Base-by-base conservation (phyloP, 2,329 filamentous ascomycete species). In the Fusarium buharicum region DNA sequence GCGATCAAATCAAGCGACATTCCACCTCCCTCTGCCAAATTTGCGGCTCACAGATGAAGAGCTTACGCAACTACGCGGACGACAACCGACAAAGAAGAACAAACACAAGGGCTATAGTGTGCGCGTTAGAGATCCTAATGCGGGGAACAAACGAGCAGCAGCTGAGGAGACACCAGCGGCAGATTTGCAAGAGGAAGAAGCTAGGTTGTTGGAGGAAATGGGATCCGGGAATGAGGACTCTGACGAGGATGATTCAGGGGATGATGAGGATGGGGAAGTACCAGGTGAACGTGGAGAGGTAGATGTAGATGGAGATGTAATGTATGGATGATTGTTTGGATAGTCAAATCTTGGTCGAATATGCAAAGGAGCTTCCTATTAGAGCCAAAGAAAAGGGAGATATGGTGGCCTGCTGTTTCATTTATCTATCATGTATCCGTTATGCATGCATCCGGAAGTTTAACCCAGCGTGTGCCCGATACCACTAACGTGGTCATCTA, bases 71-170 rank as follows among this genome's bases (percentile, higher is more conserved):
- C 63, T 78, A 7, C 67, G 76, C 2, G 76, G 76, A 9, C 67
- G 73, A 22, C 70, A 75, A 27, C 74, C 75, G 0, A 66, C 73
- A 2, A 76, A 73, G 62, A 77, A 74, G 66, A 70, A 69, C 13
- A 77, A 73, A 59, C 75, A 74, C 22, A 72, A 71, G 28, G 74
- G 74, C 1, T 77, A 77, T 30, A 76, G 74, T 17, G 72, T 75
- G 8, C 70, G 72, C 12, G 61, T 76, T 2, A 60, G 67, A 7
- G 70, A 72, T 13, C 64, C 64, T 1, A 66, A 59, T 20, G 66
- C 66, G 33, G 24, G 59, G 5, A 67, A 22, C 20, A 22, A 70
- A 30, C 41, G 56, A 10, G 41, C 63, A 1, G 50, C 65, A 3
- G 56, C 53, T 16, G 69, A 59, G 10, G 51, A 63, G 9, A 55